These are phyloP conservation scores for Sporothrix luriei DNA, from an alignment of 2,329 filamentous ascomycete genomes.

Conservation along the genomic window DNA sequence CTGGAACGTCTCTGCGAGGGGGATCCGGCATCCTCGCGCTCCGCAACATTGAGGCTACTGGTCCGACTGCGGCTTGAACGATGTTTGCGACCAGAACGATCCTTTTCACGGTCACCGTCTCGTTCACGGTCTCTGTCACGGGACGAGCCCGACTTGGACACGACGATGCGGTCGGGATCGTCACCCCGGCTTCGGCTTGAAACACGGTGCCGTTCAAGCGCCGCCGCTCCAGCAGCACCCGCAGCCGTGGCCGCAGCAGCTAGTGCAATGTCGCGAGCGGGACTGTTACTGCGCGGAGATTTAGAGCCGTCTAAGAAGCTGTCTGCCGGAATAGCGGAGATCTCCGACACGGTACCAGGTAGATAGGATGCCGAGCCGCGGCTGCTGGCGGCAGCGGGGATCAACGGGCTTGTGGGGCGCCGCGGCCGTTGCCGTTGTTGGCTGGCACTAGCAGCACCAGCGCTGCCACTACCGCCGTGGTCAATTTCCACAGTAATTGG, in stretches of 20 bases:
- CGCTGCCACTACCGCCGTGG: conserved; percentile 47
- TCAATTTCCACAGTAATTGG: conserved; percentile 91
- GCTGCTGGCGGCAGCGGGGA: conserved; percentile 60
- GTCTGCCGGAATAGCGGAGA: conserved; percentile 72
- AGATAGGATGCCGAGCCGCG: conserved; percentile 63
- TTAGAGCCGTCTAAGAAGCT: conserved; percentile 64
- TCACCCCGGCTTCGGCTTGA: conserved; percentile 45
- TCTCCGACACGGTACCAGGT: conserved; percentile 73
- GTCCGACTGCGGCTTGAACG: conserved; percentile 54
- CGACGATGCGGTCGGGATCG: conserved; percentile 47
- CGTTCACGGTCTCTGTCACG: conserved; percentile 25
- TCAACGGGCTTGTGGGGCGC: conserved; percentile 66
- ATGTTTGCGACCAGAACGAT: conserved; percentile 51
- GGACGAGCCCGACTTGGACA: conserved; percentile 38
- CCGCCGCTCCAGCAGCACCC: conserved; percentile 48
- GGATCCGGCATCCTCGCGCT: conserved; percentile 54
- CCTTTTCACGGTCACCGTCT: conserved; percentile 38
- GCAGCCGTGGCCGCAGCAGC: conserved; percentile 47
- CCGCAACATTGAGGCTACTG: conserved; percentile 49
- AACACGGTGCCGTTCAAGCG: conserved; percentile 45
- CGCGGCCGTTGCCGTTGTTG: conserved; percentile 55
- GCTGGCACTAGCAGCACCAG: conserved; percentile 18
- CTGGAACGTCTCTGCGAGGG: conserved; percentile 54
- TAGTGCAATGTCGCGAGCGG: conserved; percentile 47
- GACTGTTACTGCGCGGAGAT: conserved; percentile 50